Conservation (phyloP, 2,329 filamentous ascomycete genomes). For the Apiospora pterosperma region DNA sequence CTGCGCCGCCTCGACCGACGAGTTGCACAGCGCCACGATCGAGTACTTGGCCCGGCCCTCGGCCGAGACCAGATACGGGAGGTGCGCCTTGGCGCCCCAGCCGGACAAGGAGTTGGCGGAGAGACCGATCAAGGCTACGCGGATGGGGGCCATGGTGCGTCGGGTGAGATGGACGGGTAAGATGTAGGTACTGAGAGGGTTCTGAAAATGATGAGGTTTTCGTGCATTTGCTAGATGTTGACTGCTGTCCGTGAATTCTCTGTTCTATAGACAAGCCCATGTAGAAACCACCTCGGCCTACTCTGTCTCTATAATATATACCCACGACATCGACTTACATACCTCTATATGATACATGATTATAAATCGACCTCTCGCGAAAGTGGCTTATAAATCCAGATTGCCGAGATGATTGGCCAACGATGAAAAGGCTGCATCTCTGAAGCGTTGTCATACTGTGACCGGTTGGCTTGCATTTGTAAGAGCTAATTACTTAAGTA, state of each 20-base stretch:
- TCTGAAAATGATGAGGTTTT: no score
- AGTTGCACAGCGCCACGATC: constrained; percentile 51
- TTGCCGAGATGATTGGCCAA: background rate
- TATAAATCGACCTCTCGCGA: background rate
- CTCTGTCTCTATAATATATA: background rate
- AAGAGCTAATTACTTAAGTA: background rate
- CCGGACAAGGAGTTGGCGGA: constrained; percentile 43
- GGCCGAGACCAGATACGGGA: constrained; percentile 53
- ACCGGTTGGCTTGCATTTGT: background rate
- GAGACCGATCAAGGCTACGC: constrained; percentile 53
- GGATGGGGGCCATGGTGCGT: constrained; percentile 42
- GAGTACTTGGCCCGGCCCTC: constrained; percentile 37
- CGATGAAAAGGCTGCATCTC: no score
- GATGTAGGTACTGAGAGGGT: background rate
- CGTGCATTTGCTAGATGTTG: no score
- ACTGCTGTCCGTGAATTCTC: background rate
- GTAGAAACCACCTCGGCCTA: no score
- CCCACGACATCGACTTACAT: background rate
- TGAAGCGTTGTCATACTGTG: background rate
- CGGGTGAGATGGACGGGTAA: background rate
- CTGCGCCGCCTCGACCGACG: constrained; percentile 37
- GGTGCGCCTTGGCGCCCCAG: constrained; percentile 54
- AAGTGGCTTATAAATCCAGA: background rate
- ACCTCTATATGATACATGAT: background rate
- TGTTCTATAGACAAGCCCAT: background rate